A percentile compares a stretch with the other conserved stretches of the same genome.
phyloP scores from a whole-genome alignment of 1,139 yeast genomes.

The Blastobotrys niveus region DNA sequence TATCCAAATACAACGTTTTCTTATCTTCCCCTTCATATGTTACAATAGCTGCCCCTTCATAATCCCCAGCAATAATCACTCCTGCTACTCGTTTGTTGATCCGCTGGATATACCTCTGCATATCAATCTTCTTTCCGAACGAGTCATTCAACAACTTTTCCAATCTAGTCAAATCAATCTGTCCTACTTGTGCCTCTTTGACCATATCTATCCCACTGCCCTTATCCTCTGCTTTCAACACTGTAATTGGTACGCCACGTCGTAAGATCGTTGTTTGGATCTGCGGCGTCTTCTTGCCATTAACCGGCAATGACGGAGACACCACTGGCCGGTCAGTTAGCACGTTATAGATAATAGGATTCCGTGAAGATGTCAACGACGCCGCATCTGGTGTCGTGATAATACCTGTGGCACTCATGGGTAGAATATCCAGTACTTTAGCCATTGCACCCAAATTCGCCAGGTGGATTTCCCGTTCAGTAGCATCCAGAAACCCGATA shows the following conservation, averaged over 20 bases:
- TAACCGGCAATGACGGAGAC: conserved; percentile 82
- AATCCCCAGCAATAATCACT: conserved; percentile 81
- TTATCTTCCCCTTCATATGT: conserved; percentile 55
- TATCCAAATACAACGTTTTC: conserved; percentile 66
- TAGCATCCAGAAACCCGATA: conserved; percentile 37
- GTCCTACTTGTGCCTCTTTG: conserved; percentile 43
- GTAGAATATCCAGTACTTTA: conserved; percentile 41
- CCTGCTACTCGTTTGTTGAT: conserved; percentile 65
- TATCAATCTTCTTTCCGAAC: conserved; percentile 62
- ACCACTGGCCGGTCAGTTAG: conserved; percentile 89
- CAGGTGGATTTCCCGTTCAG: conserved; percentile 46
- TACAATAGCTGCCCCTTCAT: conserved; percentile 90
- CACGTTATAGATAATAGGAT: conserved; percentile 83
- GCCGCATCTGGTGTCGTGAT: conserved; percentile 48
- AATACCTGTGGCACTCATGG: conserved; percentile 45
- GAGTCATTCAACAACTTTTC: conserved; percentile 68
- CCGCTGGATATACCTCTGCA: conserved; percentile 58
- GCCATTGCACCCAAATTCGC: conserved; percentile 53
- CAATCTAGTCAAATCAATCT: conserved; percentile 53
- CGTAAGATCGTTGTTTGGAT: conserved; percentile 74
- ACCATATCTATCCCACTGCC: conserved; percentile 40
- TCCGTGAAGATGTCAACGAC: conserved; percentile 38
- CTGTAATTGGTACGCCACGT: conserved; percentile 64
- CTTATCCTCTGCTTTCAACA: conserved; percentile 40
- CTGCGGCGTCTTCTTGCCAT: conserved; percentile 49